Conservation (phyloP, 306 rosid genomes). For the Prosopis cineraria region DNA sequence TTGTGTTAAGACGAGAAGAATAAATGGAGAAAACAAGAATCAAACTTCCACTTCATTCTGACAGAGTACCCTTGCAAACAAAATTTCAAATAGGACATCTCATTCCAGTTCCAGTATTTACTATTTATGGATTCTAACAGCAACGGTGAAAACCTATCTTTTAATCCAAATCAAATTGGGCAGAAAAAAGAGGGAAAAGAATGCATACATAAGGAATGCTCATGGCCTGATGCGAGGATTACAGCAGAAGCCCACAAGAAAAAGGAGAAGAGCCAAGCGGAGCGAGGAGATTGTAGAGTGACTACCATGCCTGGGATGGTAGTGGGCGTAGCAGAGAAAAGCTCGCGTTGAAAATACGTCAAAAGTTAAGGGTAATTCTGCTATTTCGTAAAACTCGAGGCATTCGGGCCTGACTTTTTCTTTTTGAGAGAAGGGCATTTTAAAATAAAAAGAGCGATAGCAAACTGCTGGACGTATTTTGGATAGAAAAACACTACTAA, state of each 20-base stretch:
- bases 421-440: background rate
- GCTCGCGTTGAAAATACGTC: conserved; percentile 9
- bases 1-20: background rate
- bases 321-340: background rate
- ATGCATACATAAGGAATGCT: background rate
- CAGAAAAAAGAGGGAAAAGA: background rate
- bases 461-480: too few relatives aligned
- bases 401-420: background rate
- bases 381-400: background rate
- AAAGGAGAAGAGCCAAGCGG: conserved; percentile 8
- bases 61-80: background rate
- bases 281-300: background rate
- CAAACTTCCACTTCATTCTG: background rate
- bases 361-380: conserved; percentile 7
- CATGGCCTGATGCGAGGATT: background rate
- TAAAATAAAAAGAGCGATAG: too few relatives aligned
- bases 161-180: background rate
- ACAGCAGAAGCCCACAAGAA: conserved; percentile 3
- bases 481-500: too few relatives aligned
- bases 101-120: background rate
- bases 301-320: background rate
- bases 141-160: background rate
- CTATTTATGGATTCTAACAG: background rate
- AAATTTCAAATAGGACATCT: background rate
- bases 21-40: background rate